Base-by-base conservation (phyloP, 192 early-diverging fungal genomes). In the Phlyctochytrium bullatum region DNA sequence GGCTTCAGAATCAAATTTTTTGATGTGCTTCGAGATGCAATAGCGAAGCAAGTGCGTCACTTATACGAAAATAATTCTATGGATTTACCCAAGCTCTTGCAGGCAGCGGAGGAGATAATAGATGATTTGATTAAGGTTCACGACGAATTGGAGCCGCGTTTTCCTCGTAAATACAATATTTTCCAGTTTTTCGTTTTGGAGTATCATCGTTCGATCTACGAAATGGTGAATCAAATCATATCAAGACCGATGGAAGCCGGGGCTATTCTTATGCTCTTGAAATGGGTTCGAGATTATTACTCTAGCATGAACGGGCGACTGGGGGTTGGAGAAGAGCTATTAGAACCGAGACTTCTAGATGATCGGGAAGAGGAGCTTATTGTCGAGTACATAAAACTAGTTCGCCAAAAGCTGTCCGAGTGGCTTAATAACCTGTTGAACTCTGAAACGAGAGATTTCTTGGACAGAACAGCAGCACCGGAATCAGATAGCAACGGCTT, bases 121-220 rank as follows among this genome's bases (percentile, higher is more conserved):
- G 89, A 95, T 67, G 92, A 97, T 74, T 79, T 99, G 40, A 89
- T 89, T 3, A 68, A 96, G 60, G 91, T 97, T 0, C 86, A 86
- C 69, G 93, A 98, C 73, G 90, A 94, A 10, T 77, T 99, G 2
- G 86, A 85, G 28, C 93, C 94, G 17, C 83, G 83, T 3, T 96
- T 97, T 59, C 96, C 97, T 3, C 86, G 88, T 53, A 88, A 88
- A 33, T 98, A 93, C 83, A 92, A 90, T 65, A 92, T 97, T n/a
- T 98, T 98, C 75, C 90, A 92, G 36, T 89, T 93, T 65, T 97
- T 91, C 76, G 92, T 98, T 1, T 79, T 95, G 31, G 95, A 95
- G 80, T 99, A 97, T 73, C 97, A 99, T 76, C 89, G 89, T 53
- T 86, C 91, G 31, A 89, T 98, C 1, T 95, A 96, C 61, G 87